phyloP scores from a whole-genome alignment of 2,329 filamentous ascomycete species.

The Stemphylium vesicarium region DNA sequence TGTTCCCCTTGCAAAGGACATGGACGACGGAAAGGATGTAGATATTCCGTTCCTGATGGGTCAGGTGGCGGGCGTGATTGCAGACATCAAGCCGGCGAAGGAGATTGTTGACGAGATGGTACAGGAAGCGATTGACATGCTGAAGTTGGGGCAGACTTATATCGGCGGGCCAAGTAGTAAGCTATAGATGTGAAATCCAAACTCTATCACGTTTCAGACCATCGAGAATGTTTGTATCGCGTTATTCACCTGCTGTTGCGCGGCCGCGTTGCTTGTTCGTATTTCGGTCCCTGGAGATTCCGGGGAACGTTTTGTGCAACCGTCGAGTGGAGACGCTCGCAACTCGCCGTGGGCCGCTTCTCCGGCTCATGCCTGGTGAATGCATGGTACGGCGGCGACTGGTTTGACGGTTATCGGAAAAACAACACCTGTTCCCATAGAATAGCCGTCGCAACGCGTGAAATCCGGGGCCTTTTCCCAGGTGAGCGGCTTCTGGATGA shows the following conservation, averaged over 20 bases:
- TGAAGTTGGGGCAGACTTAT: conserved; percentile 46
- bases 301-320: conserved; percentile 7
- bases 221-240: background rate
- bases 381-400: background rate
- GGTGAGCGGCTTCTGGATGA: conserved; percentile 22
- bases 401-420: no score
- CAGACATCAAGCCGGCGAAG: conserved; percentile 77
- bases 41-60: conserved; percentile 93
- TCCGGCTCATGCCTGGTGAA: background rate
- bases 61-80: conserved; percentile 82
- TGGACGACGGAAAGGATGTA: conserved; percentile 81
- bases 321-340: background rate
- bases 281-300: background rate
- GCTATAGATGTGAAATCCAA: conserved; percentile 27
- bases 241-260: background rate
- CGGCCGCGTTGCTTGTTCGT: background rate
- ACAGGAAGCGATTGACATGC: conserved; percentile 47
- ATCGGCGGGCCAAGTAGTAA: conserved; percentile 42
- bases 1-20: conserved; percentile 80
- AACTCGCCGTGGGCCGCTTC: background rate
- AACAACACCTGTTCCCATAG: background rate
- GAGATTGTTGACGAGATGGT: conserved; percentile 94
- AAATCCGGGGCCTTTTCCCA: conserved; percentile 2
- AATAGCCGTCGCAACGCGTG: background rate
- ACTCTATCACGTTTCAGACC: background rate